Percentiles rank a stretch among this genome's conserved stretches.
phyloP scores from a whole-genome alignment of 305 asterid genomes.

The Fraxinus floribunda region DNA sequence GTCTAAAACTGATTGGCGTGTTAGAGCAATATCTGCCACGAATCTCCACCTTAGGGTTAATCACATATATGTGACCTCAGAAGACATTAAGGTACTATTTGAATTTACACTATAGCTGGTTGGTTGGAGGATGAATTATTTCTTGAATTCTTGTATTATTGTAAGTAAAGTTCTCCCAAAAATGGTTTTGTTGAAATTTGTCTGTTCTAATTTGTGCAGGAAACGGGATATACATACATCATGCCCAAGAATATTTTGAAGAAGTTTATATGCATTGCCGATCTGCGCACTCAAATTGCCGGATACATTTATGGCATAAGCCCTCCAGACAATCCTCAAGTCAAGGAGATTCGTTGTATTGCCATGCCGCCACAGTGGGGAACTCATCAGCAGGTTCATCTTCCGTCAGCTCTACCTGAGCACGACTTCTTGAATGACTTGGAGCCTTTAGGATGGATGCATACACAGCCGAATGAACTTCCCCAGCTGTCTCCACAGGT shows the following conservation, averaged over 20 bases:
- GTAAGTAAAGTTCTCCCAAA: not conserved
- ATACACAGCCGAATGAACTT: constrained; percentile 95
- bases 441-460: constrained; percentile 99
- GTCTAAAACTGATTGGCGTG: constrained; percentile 98
- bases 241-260: constrained; percentile 97
- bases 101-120: not conserved
- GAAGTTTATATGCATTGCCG: constrained; percentile 97
- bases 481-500: constrained; percentile 99
- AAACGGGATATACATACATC: constrained; percentile 95
- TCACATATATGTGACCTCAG: constrained; percentile 96
- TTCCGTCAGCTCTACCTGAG: constrained; percentile 88
- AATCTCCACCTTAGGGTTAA: constrained; percentile 95
- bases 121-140: not conserved
- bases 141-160: constrained; percentile 15
- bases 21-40: constrained; percentile 97
- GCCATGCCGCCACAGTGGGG: constrained; percentile 99
- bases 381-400: constrained; percentile 94
- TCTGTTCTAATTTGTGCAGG: constrained; percentile 51
- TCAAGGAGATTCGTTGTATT: constrained; percentile 96
- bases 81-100: constrained; percentile 82
- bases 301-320: constrained; percentile 94
- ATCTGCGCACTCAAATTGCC: constrained; percentile 88
- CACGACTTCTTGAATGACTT: constrained; percentile 87
- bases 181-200: constrained; percentile 12
- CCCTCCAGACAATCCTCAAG: constrained; percentile 99